Conservation (phyloP, 768 basidiomycete genomes). For the Roridomyces roridus region DNA sequence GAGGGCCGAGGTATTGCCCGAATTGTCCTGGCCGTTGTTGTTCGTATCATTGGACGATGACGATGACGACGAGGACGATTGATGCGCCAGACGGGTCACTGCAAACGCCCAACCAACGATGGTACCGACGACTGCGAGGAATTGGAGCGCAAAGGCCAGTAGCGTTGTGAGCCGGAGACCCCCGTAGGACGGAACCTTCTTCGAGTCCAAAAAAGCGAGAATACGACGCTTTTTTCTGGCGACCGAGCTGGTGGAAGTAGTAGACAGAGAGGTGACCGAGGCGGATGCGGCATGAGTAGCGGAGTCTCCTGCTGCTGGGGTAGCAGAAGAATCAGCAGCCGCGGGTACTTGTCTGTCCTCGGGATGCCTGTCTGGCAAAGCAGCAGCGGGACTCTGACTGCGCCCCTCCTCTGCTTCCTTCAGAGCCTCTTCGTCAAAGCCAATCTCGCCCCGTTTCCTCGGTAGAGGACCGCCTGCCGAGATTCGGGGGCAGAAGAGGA, state of each 20-base stretch:
- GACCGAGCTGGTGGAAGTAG: constrained; percentile 29
- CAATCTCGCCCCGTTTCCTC: constrained; percentile 69
- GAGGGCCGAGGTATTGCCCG: constrained; percentile 8
- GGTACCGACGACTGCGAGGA: constrained; percentile 49
- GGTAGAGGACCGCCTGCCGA: constrained; percentile 69
- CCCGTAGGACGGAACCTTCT: constrained; percentile 40
- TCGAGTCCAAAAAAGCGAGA: constrained; percentile 46
- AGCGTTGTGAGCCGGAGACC: constrained; percentile 57
- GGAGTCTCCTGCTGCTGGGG: constrained; percentile 27
- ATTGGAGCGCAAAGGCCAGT: constrained; percentile 46
- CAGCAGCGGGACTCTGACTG: constrained; percentile 27
- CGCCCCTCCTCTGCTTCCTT: constrained; percentile 27
- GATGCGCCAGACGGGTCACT: constrained; percentile 18
- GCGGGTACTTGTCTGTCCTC: constrained; percentile 44
- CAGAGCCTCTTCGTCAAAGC: constrained; percentile 51
- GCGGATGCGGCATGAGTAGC: constrained; percentile 19
- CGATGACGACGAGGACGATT: background rate
- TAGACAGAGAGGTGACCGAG: constrained; percentile 16
- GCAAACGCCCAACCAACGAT: constrained; percentile 63
- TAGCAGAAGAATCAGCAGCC: constrained; percentile 14
- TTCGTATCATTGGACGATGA: constrained; percentile 1
- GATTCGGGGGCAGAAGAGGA: constrained; percentile 30
- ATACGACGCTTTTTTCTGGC: constrained; percentile 38
- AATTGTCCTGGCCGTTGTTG: background rate
- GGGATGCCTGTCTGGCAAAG: constrained; percentile 56